These are phyloP conservation scores for Solanum appendiculatum DNA, from an alignment of 257 asterid species.

Conservation along the genomic window DNA sequence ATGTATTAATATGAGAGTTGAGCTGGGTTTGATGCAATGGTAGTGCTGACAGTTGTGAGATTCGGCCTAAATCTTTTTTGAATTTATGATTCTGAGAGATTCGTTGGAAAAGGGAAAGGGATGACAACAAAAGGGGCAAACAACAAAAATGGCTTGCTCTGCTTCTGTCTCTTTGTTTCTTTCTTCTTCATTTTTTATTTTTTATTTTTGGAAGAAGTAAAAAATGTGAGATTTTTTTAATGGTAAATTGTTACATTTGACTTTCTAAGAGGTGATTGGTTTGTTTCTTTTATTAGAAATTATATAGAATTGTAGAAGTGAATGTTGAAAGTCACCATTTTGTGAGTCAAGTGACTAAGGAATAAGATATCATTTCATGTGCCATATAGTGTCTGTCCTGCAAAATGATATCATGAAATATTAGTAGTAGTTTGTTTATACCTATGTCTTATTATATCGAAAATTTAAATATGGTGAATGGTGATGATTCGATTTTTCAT, in stretches of 20 bases:
- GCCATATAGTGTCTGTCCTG: too few relatives aligned
- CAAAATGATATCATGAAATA: too few relatives aligned
- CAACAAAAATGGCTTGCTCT: not conserved
- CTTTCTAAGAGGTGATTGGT: not conserved
- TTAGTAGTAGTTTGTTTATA: not conserved
- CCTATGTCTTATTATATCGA: too few relatives aligned
- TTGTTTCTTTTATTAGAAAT: not conserved
- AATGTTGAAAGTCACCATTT: not conserved
- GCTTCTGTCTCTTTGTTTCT: not conserved
- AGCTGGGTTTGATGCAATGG: slow-evolving; percentile 2
- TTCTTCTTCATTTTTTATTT: not conserved
- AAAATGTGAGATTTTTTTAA: not conserved
- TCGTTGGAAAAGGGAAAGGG: not conserved
- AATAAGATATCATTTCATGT: too few relatives aligned
- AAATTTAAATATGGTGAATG: too few relatives aligned
- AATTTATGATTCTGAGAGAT: not conserved
- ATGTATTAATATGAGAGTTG: not conserved
- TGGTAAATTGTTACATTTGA: not conserved
- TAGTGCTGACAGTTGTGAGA: slow-evolving; percentile 47
- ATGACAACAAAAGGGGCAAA: not conserved
- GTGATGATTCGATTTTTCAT: too few relatives aligned
- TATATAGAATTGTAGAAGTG: not conserved
- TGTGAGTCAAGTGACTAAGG: too few relatives aligned
- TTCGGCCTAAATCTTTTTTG: not conserved
- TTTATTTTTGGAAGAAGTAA: not conserved